Evolutionary conservation across 2,329 filamentous ascomycete genomes (phyloP), one percentile per base, ranked within the genome.

Genomic region (Zasmidium angulare): DNA sequence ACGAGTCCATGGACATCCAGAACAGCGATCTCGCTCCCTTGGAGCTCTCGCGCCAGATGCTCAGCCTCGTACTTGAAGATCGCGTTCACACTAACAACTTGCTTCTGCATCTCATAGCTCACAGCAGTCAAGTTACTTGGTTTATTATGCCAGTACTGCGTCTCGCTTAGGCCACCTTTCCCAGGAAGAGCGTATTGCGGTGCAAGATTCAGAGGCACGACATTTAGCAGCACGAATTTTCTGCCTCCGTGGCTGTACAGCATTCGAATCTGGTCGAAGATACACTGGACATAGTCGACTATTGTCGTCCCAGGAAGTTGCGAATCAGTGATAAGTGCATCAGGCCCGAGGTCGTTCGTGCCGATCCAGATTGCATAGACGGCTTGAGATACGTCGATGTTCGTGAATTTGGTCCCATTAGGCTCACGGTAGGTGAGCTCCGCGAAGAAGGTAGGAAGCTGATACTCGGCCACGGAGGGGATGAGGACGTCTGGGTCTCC

Each of bases 281-380:
- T 78, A 69, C 89, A 93, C 62, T 87, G 82, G 2, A 86, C 80
- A 68, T 87, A 91, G 68, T 87, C 82, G 1, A 80, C 77, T 6
- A 92, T 79, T 1, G 83, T 87, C 22, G 84, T 86, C 12, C 81
- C 83, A 1, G 36, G 0, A 76, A 81, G 73, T 70, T 91, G 86
- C 21, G 79, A 80, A 69, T 91, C 87, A 3, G 82, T 85, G 36
- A 93, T 72, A 69, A 92, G 88, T 10, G 82, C 87, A 54, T 80
- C 75, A 58, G 78, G 80, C 20, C 89, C 89, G 10, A 93, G 77
- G 68, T 95, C 90, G 70, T 93, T 93, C 22, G 89, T 91, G 2
- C 90, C 90, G 67, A 93, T 91, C 88, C 88, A 93, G 53, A 93
- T 82, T 1, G 85, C 81, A 68, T 91, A 93, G 2, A 90, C 85